Conservation (phyloP, 176 grass and related monocot genomes). For the Luzula sylvatica region DNA sequence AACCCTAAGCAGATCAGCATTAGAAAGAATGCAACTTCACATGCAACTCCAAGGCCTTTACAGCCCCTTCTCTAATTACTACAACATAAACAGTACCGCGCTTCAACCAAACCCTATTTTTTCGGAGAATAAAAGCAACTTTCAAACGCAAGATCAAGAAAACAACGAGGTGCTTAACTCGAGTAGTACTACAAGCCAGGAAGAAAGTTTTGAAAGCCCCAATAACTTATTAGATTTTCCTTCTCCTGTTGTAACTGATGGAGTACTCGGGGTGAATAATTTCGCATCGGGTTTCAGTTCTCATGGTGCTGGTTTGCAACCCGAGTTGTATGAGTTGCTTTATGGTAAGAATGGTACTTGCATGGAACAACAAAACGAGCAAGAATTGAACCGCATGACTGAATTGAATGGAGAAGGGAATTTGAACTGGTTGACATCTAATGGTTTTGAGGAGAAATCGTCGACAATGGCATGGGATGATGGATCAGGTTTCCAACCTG, state of each 20-base stretch:
- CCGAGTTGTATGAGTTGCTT: constrained; percentile 40
- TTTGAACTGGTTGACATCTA: constrained; percentile 4
- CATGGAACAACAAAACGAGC: constrained; percentile 13
- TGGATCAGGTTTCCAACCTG: constrained; percentile 21
- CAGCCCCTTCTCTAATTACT: constrained; percentile 26
- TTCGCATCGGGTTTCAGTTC: constrained; percentile 16
- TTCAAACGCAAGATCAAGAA: constrained; percentile 3
- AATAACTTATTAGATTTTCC: constrained; percentile 37
- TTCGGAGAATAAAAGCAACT: constrained; percentile 2
- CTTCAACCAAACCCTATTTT: constrained; percentile 39
- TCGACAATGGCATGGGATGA: constrained; percentile 39
- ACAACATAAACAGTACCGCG: neutral
- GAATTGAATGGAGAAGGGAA: constrained; percentile 28
- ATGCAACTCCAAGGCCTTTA: constrained; percentile 80
- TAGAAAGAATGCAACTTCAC: constrained; percentile 89
- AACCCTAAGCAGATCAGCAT: constrained; percentile 52
- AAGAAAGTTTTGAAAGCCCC: constrained; percentile 33
- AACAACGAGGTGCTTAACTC: constrained; percentile 10
- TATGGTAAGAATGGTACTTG: constrained; percentile 28
- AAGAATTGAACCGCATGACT: constrained; percentile 34
- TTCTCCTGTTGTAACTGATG: constrained; percentile 24
- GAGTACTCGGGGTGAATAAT: constrained; percentile 6
- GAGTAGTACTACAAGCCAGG: constrained; percentile 21
- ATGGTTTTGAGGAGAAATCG: constrained; percentile 24
- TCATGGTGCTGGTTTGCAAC: constrained; percentile 17